Evolutionary conservation across 352 stramenopile genomes (phyloP).

Genomic region (Phytopythium kandeliae): DNA sequence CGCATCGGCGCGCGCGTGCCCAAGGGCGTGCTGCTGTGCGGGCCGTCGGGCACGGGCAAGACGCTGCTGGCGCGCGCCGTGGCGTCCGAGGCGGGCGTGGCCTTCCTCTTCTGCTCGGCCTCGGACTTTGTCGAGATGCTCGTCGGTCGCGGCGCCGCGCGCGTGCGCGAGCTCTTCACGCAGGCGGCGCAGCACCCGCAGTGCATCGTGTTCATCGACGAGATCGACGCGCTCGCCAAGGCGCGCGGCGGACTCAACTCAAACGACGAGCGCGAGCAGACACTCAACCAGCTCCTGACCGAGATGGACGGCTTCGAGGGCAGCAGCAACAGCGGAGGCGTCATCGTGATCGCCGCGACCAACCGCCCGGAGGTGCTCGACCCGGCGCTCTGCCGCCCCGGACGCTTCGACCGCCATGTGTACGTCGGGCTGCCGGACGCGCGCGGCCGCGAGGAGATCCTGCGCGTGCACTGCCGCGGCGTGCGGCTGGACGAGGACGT

Average conservation of each 20-base stretch:
- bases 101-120: slow-evolving; percentile 94
- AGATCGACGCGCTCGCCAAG: slow-evolving; percentile 93
- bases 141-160: slow-evolving; percentile 90
- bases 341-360: slow-evolving; percentile 97
- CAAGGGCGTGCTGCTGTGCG: slow-evolving; percentile 91
- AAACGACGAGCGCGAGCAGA: slow-evolving; percentile 96
- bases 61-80: slow-evolving; percentile 92
- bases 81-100: slow-evolving; percentile 90
- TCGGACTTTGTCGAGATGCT: slow-evolving; percentile 98
- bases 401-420: slow-evolving; percentile 96
- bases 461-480: slow-evolving; percentile 59
- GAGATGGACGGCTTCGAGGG: slow-evolving; percentile 91
- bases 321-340: slow-evolving; percentile 71
- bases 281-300: slow-evolving; percentile 90
- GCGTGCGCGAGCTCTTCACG: slow-evolving; percentile 92
- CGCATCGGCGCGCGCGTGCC: slow-evolving; percentile 91
- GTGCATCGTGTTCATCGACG: slow-evolving; percentile 98
- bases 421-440: slow-evolving; percentile 93
- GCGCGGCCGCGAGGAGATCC: slow-evolving; percentile 82
- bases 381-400: slow-evolving; percentile 92
- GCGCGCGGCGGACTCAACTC: slow-evolving; percentile 82
- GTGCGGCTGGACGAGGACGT: slow-evolving; percentile 55
- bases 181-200: slow-evolving; percentile 92
- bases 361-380: slow-evolving; percentile 96
- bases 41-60: slow-evolving; percentile 93